These are phyloP conservation scores for Aphanomyces euteiches DNA, from an alignment of 352 stramenopile genomes.

Conservation along the genomic window DNA sequence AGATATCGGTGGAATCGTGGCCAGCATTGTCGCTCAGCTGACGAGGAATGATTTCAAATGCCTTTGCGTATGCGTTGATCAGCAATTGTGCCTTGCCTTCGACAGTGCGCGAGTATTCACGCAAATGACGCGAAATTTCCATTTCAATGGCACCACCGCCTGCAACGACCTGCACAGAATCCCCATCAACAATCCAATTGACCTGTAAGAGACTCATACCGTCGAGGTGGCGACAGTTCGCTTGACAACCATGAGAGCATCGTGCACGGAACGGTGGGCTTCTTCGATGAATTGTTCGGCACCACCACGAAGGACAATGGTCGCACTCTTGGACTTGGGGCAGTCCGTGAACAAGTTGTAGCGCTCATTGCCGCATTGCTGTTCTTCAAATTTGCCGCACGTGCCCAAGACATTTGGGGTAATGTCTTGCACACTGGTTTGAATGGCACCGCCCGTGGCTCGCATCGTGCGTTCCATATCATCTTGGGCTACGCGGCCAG, in stretches of 20 bases:
- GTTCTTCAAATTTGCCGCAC: conserved; percentile 97
- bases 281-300: conserved; percentile 99
- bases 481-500: conserved; percentile 93
- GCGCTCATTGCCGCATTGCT: conserved; percentile 94
- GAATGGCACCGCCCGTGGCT: conserved; percentile 92
- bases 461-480: conserved; percentile 96
- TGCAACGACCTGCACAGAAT: conserved; percentile 59
- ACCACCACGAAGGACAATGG: conserved; percentile 96
- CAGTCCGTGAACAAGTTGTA: conserved; percentile 99
- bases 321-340: conserved; percentile 91
- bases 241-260: conserved; percentile 99
- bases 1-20: conserved; percentile 97
- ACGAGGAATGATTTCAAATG: conserved; percentile 97
- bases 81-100: conserved; percentile 97
- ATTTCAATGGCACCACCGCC: conserved; percentile 91
- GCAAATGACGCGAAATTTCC: conserved; percentile 89
- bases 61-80: conserved; percentile 94
- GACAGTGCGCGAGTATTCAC: conserved; percentile 92
- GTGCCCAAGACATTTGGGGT: conserved; percentile 87
- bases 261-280: conserved; percentile 96
- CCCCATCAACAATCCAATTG: background rate
- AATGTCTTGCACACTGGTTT: conserved; percentile 93
- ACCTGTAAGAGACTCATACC: conserved; percentile 46
- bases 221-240: conserved; percentile 87
- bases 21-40: conserved; percentile 98